A percentile compares a stretch with the other conserved stretches of the same genome.
Conservation (phyloP, 108 stramenopile genomes). For the Epipyxis sp. region DNA sequence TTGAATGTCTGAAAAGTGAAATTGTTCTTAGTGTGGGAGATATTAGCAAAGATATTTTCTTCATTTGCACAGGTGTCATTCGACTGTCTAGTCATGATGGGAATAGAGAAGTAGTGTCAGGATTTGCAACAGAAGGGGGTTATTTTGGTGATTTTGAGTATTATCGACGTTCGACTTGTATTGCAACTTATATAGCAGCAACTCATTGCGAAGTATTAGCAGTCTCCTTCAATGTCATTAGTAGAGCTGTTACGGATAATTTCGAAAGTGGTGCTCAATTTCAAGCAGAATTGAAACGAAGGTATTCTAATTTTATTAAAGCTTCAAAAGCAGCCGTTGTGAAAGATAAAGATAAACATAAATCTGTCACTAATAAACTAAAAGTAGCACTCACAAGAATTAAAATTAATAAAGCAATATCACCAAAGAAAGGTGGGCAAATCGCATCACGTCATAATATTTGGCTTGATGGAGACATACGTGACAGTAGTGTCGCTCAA, state of each 20-base stretch:
- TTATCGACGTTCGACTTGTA: neutral
- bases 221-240: neutral
- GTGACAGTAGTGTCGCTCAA: no score
- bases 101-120: neutral
- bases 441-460: neutral
- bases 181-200: neutral
- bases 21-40: neutral
- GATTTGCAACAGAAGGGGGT: neutral
- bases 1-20: neutral
- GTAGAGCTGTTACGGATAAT: neutral
- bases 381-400: no score
- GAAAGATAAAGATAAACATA: no score
- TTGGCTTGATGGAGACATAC: neutral
- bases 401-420: no score
- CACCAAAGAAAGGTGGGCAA: no score
- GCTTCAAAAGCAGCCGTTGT: neutral
- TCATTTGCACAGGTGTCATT: neutral
- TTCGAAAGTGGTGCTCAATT: neutral
- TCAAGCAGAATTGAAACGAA: neutral
- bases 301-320: neutral
- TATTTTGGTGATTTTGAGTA: slow-evolving; percentile 9
- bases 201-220: neutral
- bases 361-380: no score
- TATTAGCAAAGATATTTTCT: slow-evolving; percentile 3
- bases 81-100: neutral